phyloP scores from a whole-genome alignment of 345 rosid species.

The Mallotus nudiflorus region DNA sequence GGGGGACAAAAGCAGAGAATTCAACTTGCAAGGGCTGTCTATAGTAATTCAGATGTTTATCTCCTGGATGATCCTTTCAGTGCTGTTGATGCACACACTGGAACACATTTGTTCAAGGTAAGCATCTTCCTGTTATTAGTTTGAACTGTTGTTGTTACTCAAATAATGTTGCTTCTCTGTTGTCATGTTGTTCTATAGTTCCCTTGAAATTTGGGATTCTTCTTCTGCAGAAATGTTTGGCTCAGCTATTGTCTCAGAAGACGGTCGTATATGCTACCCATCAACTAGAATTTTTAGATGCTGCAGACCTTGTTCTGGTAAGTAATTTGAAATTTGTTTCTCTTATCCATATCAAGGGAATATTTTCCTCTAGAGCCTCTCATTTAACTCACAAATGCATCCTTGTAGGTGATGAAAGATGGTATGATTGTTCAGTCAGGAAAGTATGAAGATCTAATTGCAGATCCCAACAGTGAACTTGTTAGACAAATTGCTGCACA shows the following conservation, averaged over 20 bases:
- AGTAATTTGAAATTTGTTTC: constrained; percentile 1
- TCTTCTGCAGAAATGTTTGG: constrained; percentile 57
- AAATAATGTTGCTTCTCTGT: background rate
- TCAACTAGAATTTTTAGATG: constrained; percentile 59
- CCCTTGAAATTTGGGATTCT: background rate
- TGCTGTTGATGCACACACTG: constrained; percentile 79
- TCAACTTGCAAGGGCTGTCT: constrained; percentile 78
- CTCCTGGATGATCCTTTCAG: constrained; percentile 79
- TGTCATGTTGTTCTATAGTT: background rate
- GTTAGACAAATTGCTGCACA: constrained; percentile 70
- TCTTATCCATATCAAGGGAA: background rate
- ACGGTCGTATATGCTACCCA: constrained; percentile 68
- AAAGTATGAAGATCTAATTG: constrained; percentile 51
- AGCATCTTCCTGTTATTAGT: constrained; percentile 4
- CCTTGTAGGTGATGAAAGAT: constrained; percentile 58
- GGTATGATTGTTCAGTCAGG: constrained; percentile 64
- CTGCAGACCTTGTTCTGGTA: constrained; percentile 67
- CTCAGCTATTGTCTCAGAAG: constrained; percentile 47
- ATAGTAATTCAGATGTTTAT: constrained; percentile 62
- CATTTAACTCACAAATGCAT: constrained; percentile 7
- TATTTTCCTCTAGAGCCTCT: background rate
- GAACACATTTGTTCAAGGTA: constrained; percentile 71
- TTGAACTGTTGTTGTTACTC: background rate
- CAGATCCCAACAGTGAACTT: constrained; percentile 56
- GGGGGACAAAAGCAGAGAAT: constrained; percentile 90